Base-by-base conservation (phyloP, 2,329 filamentous ascomycete genomes). In the Biscogniauxia sp. region DNA sequence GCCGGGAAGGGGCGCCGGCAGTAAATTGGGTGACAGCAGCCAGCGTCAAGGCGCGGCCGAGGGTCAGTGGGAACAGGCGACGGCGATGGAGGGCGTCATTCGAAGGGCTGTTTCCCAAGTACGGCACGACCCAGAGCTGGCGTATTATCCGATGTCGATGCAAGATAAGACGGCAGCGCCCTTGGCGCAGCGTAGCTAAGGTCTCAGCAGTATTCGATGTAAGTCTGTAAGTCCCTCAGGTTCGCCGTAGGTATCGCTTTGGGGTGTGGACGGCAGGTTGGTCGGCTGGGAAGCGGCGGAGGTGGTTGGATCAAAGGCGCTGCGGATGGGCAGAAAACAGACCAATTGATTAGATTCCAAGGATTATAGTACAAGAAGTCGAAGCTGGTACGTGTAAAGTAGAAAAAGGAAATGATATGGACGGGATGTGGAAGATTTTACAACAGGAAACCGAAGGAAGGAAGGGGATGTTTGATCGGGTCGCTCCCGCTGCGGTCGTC, bases 41-140 rank as follows among this genome's bases (percentile, higher is more conserved):
- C 67, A 66, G 69, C 68, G 66, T 66, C 66, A 37, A 60, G 61
- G 64, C 70, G 66, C 68, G 68, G 69, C 67, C 53, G 54, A 49
- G 56, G 64, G 64, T 69, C 57, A 70, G 61, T 53, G 58, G 56
- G 54, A 52, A 61, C 52, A 54, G 59, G 56, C 49, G 50, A 54
- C 52, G 56, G 66, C 56, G 61, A 65, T 54, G 51, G 61, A 20
- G 57, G 56, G 57, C 67, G 67, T 71, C 70, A 72, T 72, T 20
- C 69, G 69, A 67, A 62, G 57, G 51, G 53, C n/a, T 59, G 51
- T 65, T 56, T 60, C 58, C 61, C 51, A 59, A 58, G 55, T 61
- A 37, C 37, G 58, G 28, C 57, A 58, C 52, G 37, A 51, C 23
- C 54, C 49, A 56, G 26, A 28, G 20, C 20, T 19, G 52, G n/a